Evolutionary conservation across 2,329 filamentous ascomycete genomes (phyloP).

Genomic region (Fusarium drepaniforme): DNA sequence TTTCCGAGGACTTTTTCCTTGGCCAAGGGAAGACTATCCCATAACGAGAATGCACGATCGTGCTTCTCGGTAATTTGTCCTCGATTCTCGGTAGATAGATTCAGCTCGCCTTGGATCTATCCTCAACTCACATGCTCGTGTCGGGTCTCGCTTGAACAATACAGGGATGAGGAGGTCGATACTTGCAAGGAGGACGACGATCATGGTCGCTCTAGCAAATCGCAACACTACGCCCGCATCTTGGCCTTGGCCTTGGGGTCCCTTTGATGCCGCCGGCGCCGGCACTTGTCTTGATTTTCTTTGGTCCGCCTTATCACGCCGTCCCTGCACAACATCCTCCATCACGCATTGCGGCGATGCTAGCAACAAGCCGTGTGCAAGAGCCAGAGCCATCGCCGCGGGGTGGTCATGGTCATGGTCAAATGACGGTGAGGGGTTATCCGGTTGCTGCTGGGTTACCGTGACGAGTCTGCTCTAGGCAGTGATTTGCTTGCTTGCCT

Average conservation of each 20-base stretch:
- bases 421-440: slow-evolving; percentile 44
- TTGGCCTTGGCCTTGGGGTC: slow-evolving; percentile 34
- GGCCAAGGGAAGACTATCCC: neutral
- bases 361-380: slow-evolving; percentile 20
- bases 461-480: neutral
- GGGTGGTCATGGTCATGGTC: slow-evolving; percentile 21
- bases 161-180: slow-evolving; percentile 5
- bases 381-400: neutral
- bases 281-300: slow-evolving; percentile 38
- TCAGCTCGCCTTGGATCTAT: slow-evolving; percentile 4
- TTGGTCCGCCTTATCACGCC: slow-evolving; percentile 32
- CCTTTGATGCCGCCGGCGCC: slow-evolving; percentile 37
- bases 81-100: slow-evolving; percentile 6
- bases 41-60: slow-evolving; percentile 3
- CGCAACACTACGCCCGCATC: slow-evolving; percentile 24
- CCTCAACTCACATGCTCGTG: neutral
- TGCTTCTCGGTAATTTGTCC: neutral
- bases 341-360: neutral
- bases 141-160: neutral
- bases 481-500: slow-evolving; percentile 12
- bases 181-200: slow-evolving; percentile 18
- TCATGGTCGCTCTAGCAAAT: slow-evolving; percentile 30
- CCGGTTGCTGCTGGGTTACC: slow-evolving; percentile 2
- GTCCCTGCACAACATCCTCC: slow-evolving; percentile 38
- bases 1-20: neutral